Evolutionary conservation across 2,329 filamentous ascomycete species (phyloP), one percentile per base, ranked within the genome.

Genomic region (Fusarium oligoseptatum): DNA sequence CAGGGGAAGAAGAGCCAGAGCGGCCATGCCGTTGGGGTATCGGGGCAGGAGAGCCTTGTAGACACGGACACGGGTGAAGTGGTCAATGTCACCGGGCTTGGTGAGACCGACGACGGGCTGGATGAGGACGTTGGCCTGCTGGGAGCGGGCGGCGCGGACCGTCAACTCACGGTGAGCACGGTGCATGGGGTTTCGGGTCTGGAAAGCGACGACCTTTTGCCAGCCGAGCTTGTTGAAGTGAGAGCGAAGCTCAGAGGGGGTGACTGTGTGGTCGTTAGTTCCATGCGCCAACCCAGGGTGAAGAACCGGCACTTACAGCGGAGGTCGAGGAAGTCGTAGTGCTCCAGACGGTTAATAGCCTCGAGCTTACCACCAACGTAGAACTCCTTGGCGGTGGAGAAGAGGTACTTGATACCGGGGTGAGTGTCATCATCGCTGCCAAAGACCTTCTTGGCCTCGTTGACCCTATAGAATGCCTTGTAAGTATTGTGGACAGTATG

Each of bases 151-250:
- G 77, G 97, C 97, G 81, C 97, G 95, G 81, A 99, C 97, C 69
- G 97, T 99, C 85, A 99, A 88, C 88, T 99, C 97, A 86, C 97
- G 92, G 87, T 99, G 97, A 83, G 97, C 97, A 81, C 97, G 94
- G 89, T 99, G 97, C 97, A 99, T 99, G 79, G 97, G 97, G 88
- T 99, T 99, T 84, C 95, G 89, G 76, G 97, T 99, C 90, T 99
- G 97, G 93, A 99, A 99, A 82, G 97, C 97, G 75, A 99, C 97
- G 79, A 99, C 96, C 84, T 93, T 93, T 85, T 94, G 92, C 97
- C 97, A 99, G 86, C 97, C 97, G 80, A 99, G 95, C 91, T 99
- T 99, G 90, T 98, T 97, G 83, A 99, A 99, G 89, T 98, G 96
- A 76, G 94, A 88, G 80, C 97, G 94, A 80, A 99, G 90, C 87